Base-by-base conservation (phyloP, 202 grass and related monocot genomes). In the Carex sylvatica region DNA sequence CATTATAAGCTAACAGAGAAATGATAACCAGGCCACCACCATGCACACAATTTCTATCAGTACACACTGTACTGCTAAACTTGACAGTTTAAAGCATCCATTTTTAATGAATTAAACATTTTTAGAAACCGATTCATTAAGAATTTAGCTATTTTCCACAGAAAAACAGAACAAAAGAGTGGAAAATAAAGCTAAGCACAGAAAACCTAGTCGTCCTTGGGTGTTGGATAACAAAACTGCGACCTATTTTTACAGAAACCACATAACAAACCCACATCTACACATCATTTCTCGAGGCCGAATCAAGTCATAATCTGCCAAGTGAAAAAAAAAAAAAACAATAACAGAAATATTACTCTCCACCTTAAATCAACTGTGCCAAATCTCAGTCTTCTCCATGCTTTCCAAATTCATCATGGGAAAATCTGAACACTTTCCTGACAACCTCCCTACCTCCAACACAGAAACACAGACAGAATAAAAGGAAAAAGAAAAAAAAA, bases 181-280 rank as follows among this genome's bases (percentile, higher is more conserved):
- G 14, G 1, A 38, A 36, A 58, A 11, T 77, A 75, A 74, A 75
- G 72, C 28, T 30, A 77, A 59, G 52, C 2, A 58, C 52, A 16
- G 0, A 35, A 36, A 36, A 13, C 40, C 38, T 10, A 10, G 38
- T 46, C 10, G 0, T n/a, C 6, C 4, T 76, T 35, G 24, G 51
- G 59, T 58, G 52, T 77, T 19, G 15, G 16, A 38, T 59, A 38
- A 77, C 74, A 77, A 72, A 59, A 77, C 52, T 77, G 36, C 19
- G 16, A 77, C 74, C 52, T 77, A 77, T 36, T 77, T 77, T 77
- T 59, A 77, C 52, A 59, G 74, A 77, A 58, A 38, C 9, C 52
- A 35, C 52, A 58, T 38, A 13, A 62, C 9, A 49, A 49, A 62
- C 60, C 60, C 60, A n/a, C 8, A 23, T 47, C 10, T 20, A 20